Evolutionary conservation across 805 yeast genomes (phyloP).

Genomic region (Kockiozyma suomiensis): DNA sequence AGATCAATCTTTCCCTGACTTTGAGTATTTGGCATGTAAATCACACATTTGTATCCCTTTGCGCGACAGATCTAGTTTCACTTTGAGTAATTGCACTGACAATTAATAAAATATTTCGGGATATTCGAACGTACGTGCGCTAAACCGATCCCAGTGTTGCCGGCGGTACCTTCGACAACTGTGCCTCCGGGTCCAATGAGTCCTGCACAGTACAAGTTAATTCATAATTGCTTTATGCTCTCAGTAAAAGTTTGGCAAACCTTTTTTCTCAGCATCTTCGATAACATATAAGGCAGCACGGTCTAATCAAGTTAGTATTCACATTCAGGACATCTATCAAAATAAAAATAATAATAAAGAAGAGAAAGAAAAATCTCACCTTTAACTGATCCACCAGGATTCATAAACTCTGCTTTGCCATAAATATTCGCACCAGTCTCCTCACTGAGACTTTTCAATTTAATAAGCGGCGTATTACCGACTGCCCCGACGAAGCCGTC

Average conservation of each 20-base stretch:
- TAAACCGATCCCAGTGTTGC: slow-evolving; percentile 92
- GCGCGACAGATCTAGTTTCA: slow-evolving; percentile 68
- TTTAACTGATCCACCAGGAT: slow-evolving; percentile 92
- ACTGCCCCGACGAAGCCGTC: slow-evolving; percentile 80
- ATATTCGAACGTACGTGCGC: slow-evolving; percentile 52
- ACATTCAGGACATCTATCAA: neutral
- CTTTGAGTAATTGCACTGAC: too few relatives aligned
- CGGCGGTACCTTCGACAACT: slow-evolving; percentile 91
- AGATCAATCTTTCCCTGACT: slow-evolving; percentile 78
- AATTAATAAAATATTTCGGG: neutral
- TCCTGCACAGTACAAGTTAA: slow-evolving; percentile 35
- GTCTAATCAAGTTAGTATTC: slow-evolving; percentile 46
- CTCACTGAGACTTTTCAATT: slow-evolving; percentile 57
- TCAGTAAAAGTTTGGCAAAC: slow-evolving; percentile 36
- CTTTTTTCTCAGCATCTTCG: slow-evolving; percentile 74
- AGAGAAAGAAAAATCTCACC: slow-evolving; percentile 17
- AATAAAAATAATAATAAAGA: too few relatives aligned
- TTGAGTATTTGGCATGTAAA: slow-evolving; percentile 91
- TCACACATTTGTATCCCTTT: slow-evolving; percentile 79
- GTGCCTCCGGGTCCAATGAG: slow-evolving; percentile 76
- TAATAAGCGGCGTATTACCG: slow-evolving; percentile 89
- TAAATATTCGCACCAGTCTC: slow-evolving; percentile 71
- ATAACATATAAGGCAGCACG: slow-evolving; percentile 81
- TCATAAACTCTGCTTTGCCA: slow-evolving; percentile 90
- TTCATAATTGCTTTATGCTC: neutral